Base-by-base conservation (phyloP, 2,329 filamentous ascomycete genomes). In the Cladophialophora exuberans region DNA sequence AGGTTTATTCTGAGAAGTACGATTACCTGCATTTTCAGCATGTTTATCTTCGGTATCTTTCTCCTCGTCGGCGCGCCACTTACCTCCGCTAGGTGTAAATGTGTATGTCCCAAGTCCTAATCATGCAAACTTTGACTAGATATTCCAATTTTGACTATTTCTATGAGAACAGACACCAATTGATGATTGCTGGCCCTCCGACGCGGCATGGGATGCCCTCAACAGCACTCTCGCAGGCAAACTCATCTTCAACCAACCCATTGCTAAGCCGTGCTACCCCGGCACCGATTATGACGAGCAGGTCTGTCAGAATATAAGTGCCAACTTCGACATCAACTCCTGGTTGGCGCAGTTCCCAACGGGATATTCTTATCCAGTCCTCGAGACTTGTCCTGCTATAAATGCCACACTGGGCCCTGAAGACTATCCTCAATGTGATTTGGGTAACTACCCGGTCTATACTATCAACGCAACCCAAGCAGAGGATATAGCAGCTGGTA, bases 181-280 rank as follows among this genome's bases (percentile, higher is more conserved):
- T 17, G 11, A 39, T 39, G 7, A 7, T 31, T 76, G 72, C 58
- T 73, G 70, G 71, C 70, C 71, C 2, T 64, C 64, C 0, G 41
- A 42, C 2, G 25, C 56, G 13, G 42, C 57, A 11, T 74, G 70
- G 70, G 53, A 64, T 41, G 38, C 53, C 1, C 63, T 75, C 41
- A 75, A 74, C 33, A 38, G 42, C 2, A 65, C 69, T 0, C 52
- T 74, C 13, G 59, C 59, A 1, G 72, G 72, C 7, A 65, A 65
- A 31, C 60, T 73, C 1, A 67, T 74, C 23, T 46, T 53, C n/a
- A 67, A 67, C 13, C 44, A 52, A 3, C 72, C 72, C 4, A 55
- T 67, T 5, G 72, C 69, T 9, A 59, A 62, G 26, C 64, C 70
- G 13, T 74, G 72, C 52, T 73, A 73, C 48, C 61, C 66, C 3